Evolutionary conservation across 179 eudicot genomes (phyloP).

Genomic region (Spergularia azorica): DNA sequence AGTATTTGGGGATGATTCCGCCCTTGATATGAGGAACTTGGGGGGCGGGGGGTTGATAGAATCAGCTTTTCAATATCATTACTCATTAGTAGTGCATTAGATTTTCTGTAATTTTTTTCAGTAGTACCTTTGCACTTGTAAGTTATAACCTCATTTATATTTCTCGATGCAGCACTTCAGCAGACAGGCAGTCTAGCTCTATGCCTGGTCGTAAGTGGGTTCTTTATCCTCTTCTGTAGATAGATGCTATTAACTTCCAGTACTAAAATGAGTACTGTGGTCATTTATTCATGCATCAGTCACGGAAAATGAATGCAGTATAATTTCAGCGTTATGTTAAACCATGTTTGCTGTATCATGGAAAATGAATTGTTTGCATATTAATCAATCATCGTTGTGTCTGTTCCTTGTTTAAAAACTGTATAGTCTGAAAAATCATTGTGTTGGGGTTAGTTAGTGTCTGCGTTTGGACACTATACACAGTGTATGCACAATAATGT

Average conservation of each 20-base stretch:
- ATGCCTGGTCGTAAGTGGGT: conserved; percentile 59
- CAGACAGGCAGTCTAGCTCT: conserved; percentile 37
- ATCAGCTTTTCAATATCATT: too few relatives aligned
- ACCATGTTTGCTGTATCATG: conserved; percentile 5
- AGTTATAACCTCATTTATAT: conserved; percentile 17
- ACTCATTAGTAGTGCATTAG: not conserved
- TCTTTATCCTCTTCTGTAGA: conserved; percentile 19
- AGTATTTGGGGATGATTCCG: not conserved
- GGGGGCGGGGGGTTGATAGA: too few relatives aligned
- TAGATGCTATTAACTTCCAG: not conserved
- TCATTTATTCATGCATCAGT: too few relatives aligned
- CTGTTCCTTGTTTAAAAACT: not conserved
- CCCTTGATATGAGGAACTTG: too few relatives aligned
- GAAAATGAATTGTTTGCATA: not conserved
- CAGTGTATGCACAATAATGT: not conserved
- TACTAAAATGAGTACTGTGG: too few relatives aligned
- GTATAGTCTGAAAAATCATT: not conserved
- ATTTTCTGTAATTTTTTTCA: too few relatives aligned
- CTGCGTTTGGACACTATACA: not conserved
- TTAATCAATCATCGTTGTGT: not conserved
- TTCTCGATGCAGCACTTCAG: conserved; percentile 53
- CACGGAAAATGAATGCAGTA: too few relatives aligned
- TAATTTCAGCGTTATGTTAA: too few relatives aligned
- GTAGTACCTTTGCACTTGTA: too few relatives aligned
- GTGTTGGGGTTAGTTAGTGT: not conserved